Percentiles rank a stretch among this genome's conserved stretches.
phyloP scores from a whole-genome alignment of 2,329 filamentous ascomycete genomes.

The Trichoderma brevicompactum region DNA sequence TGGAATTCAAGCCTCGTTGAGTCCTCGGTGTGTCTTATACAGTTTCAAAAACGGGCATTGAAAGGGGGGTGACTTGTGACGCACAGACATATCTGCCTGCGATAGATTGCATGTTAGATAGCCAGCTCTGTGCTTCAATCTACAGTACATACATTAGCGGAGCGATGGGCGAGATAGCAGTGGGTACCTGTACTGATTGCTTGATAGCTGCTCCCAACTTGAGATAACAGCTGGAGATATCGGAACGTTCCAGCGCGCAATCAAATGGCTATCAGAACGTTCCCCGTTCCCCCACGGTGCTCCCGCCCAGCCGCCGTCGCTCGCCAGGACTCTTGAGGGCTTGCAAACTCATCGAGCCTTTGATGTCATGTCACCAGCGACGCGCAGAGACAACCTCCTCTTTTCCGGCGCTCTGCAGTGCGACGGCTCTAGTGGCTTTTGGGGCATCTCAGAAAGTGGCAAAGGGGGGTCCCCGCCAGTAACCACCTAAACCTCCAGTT shows the following conservation, averaged over 20 bases:
- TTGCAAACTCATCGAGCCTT: background rate
- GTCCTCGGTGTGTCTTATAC: no score
- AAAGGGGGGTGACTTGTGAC: no score
- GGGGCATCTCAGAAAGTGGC: background rate
- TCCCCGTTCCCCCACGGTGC: no score
- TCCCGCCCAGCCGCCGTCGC: background rate
- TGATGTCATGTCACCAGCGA: conserved; percentile 11
- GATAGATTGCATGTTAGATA: background rate
- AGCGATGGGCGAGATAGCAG: conserved; percentile 11
- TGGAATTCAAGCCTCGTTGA: no score
- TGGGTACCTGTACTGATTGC: conserved; percentile 12
- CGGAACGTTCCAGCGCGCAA: conserved; percentile 14
- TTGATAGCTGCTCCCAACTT: background rate
- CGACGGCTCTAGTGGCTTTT: conserved; percentile 24
- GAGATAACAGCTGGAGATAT: conserved; percentile 17
- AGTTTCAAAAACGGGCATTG: no score
- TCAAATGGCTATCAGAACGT: background rate
- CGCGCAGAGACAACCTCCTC: conserved; percentile 10
- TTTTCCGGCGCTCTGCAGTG: conserved; percentile 17
- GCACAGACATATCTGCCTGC: no score
- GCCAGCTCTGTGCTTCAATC: background rate
- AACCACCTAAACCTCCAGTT: conserved; percentile 1
- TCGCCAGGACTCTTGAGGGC: background rate
- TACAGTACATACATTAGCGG: background rate
- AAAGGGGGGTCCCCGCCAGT: background rate